Percentiles rank a stretch among this genome's conserved stretches.
These are phyloP conservation scores for Ophiocytium majus DNA, from an alignment of 352 stramenopile genomes.

Conservation along the genomic window DNA sequence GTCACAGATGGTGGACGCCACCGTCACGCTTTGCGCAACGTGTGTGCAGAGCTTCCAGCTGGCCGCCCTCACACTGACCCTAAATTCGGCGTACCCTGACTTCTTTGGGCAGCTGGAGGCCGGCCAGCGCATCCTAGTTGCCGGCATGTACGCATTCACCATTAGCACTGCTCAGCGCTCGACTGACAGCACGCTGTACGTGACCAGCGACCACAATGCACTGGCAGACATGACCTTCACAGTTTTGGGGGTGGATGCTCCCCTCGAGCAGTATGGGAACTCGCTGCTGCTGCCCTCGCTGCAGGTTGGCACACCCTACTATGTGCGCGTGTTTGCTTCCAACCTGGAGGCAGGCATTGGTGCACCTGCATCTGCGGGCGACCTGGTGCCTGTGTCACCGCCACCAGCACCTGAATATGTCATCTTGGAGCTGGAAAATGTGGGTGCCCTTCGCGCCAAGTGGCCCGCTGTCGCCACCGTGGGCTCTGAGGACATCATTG, in stretches of 20 bases:
- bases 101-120: constrained; percentile 51
- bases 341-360: constrained; percentile 65
- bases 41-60: constrained; percentile 63
- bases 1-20: constrained; percentile 59
- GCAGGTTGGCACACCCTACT: constrained; percentile 73
- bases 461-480: not conserved
- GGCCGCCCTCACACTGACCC: constrained; percentile 60
- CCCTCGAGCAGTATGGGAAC: constrained; percentile 46
- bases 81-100: constrained; percentile 57
- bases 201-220: constrained; percentile 55
- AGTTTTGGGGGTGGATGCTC: not conserved
- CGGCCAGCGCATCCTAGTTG: constrained; percentile 56
- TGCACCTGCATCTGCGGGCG: not conserved
- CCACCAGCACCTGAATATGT: not conserved
- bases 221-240: not conserved
- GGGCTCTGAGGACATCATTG: not conserved
- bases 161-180: constrained; percentile 56
- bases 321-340: constrained; percentile 85
- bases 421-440: not conserved
- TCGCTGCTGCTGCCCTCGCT: constrained; percentile 73
- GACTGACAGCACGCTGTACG: constrained; percentile 57
- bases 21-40: constrained; percentile 57
- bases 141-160: constrained; percentile 63
- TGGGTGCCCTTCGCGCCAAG: not conserved
- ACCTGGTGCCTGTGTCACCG: not conserved